phyloP scores from a whole-genome alignment of 352 stramenopile genomes.

The Phytophthora aleatoria region DNA sequence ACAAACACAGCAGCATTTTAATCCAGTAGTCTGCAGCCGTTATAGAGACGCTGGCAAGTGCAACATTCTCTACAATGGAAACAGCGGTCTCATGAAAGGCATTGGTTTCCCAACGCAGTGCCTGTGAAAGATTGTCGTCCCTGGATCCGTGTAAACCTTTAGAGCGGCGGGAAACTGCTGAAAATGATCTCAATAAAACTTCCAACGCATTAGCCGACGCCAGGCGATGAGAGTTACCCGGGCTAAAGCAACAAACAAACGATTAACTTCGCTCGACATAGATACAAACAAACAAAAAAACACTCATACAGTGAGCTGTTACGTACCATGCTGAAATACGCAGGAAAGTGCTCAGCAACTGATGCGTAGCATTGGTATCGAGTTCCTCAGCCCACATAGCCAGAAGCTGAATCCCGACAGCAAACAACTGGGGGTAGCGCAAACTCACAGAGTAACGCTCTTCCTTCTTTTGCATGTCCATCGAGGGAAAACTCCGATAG shows the following conservation, averaged over 20 bases:
- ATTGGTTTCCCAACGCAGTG: conserved; percentile 38
- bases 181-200: conserved; percentile 42
- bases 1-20: conserved; percentile 30
- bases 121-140: conserved; percentile 15
- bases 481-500: neutral
- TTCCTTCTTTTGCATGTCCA: conserved; percentile 1
- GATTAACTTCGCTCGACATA: conserved; percentile 1
- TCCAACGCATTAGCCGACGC: conserved; percentile 27
- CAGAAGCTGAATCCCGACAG: conserved; percentile 36
- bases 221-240: conserved; percentile 27
- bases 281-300: neutral
- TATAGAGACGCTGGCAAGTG: conserved; percentile 25
- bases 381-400: conserved; percentile 26
- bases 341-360: conserved; percentile 21
- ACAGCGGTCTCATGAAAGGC: conserved; percentile 19
- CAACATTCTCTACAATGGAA: conserved; percentile 31
- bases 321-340: conserved; percentile 33
- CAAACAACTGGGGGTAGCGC: conserved; percentile 30
- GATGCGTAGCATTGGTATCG: conserved; percentile 1
- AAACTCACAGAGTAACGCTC: conserved; percentile 3
- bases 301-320: neutral
- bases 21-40: conserved; percentile 31
- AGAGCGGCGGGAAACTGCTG: neutral
- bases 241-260: conserved; percentile 23
- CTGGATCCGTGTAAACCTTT: neutral